Evolutionary conservation across 108 stramenopile species (phyloP), one percentile per base, ranked within the genome.

Genomic region (Aurantiochytrium sp.): DNA sequence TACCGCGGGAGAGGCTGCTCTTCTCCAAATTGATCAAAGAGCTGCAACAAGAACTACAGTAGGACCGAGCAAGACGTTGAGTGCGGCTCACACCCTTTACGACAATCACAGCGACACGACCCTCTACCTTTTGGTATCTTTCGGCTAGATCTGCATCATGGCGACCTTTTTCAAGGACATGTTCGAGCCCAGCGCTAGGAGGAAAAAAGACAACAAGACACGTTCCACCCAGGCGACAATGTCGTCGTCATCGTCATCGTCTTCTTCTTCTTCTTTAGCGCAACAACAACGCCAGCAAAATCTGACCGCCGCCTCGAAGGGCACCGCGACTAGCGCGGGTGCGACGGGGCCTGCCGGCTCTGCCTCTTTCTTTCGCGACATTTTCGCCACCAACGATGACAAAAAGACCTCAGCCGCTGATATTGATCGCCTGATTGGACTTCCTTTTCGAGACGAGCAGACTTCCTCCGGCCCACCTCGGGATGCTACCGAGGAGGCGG

Each of bases 121-220:
- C 35, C 35, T 35, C 35, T 35, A 0, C 35, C 35, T 35, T 35
- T 35, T 35, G 35, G 55, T 8, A 8, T 16, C 55, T 16, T 57
- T 16, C 55, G 55, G 55, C 55, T 8, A 8, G 4, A 1, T 57
- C 14, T 14, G 42, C 59, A 69, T 23, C 64, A 83, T 83, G 76
- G 76, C 76, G 25, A 83, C 45, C 51, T 83, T 83, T 23, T 83
- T 83, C 51, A 83, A 83, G 51, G 76, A 83, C 51, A 83, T 83
- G 76, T 83, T 83, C 51, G 76, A 47, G 76, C 76, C 76, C 19
- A 28, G 4, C 23, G 49, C 76, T 42, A 16, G 28, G 1, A 25
- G 19, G 76, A 47, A 53, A 47, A 53, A 83, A 12, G 23, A 25
- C 76, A 83, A 47, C 8, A 53, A 47, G 49, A 53, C 21, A 18